Evolutionary conservation across 2,329 filamentous ascomycete species (phyloP).

Genomic region (Aureobasidium sp.): DNA sequence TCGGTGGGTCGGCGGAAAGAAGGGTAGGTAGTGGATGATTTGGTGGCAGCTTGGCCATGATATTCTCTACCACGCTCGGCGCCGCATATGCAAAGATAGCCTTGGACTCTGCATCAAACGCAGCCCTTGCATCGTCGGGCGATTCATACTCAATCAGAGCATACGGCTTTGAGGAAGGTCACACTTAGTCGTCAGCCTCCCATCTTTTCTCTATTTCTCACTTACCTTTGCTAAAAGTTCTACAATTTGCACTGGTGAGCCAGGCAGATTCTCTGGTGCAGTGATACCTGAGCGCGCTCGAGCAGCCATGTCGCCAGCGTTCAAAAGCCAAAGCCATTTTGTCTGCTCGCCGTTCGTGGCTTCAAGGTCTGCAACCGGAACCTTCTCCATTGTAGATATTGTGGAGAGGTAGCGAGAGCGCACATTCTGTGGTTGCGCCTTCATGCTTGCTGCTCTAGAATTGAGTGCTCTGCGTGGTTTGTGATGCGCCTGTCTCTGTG

Average conservation of each 20-base stretch:
- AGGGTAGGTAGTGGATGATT: not conserved
- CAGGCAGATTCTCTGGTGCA: not conserved
- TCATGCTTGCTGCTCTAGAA: not conserved
- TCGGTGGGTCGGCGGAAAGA: not conserved
- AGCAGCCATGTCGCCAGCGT: constrained; percentile 10
- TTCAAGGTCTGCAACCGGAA: not conserved
- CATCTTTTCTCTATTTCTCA: not conserved
- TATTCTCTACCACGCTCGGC: not conserved
- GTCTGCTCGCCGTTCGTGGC: not conserved
- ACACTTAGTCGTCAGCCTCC: constrained; percentile 1
- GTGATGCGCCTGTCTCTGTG: not conserved
- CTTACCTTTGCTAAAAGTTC: constrained; percentile 9
- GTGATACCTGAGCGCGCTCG: constrained; percentile 1
- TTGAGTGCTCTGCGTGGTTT: not conserved
- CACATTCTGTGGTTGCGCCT: not conserved
- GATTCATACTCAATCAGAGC: constrained; percentile 3
- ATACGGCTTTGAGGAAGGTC: not conserved
- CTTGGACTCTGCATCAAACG: not conserved
- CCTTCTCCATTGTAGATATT: constrained; percentile 7
- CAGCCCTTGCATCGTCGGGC: not conserved
- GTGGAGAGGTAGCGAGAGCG: not conserved
- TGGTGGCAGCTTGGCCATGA: not conserved
- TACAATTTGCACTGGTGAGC: not conserved
- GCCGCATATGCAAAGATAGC: not conserved
- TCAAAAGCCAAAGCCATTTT: constrained; percentile 10